Base-by-base conservation (phyloP, 352 stramenopile species). In the Thalassiosira oceanica region DNA sequence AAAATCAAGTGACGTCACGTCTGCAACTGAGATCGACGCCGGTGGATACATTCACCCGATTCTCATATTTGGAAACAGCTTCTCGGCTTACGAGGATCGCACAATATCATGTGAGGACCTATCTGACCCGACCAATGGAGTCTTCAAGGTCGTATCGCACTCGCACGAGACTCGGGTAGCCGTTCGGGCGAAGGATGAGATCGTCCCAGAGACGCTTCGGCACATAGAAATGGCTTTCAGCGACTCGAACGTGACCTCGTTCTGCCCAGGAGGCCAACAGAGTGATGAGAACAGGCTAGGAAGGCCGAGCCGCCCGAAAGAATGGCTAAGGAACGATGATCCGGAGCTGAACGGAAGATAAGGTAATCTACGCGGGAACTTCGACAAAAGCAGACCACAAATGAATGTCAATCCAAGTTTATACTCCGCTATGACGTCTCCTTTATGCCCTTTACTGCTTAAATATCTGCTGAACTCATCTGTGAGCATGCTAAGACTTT, bases 41-140 rank as follows among this genome's bases (percentile, higher is more conserved):
- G 11, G 4, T 13, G 29, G 27, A 36, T 55, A 55, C 8, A 48
- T 41, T 46, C n/a, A n/a, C n/a, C 26, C 48, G 21, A 66, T 76
- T 10, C 13, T 83, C 24, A 50, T 83, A 27, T 78, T 76, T 48
- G 73, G 73, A 1, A 83, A 83, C 50, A 83, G 66, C 51, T 79
- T 83, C 21, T 39, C 54, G 15, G 35, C 51, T 2, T 83, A 83
- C 35, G 53, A 83, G 13, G 61, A 83, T 16, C 49, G 73, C 33
- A 61, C 42, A 26, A 63, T 83, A 16, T 69, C 61, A 16, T 72
- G 42, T 5, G 43, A 70, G 43, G 41, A 57, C 21, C 50, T 26
- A n/a, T 56, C 7, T 10, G 67, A 83, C 42, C 41, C 48, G 26
- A 78, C 73, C 1, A 83, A 79, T 69, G 66, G 54, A 13, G 28